Evolutionary conservation across 495 filamentous ascomycete species (phyloP).

Genomic region (Penicillium parvum): DNA sequence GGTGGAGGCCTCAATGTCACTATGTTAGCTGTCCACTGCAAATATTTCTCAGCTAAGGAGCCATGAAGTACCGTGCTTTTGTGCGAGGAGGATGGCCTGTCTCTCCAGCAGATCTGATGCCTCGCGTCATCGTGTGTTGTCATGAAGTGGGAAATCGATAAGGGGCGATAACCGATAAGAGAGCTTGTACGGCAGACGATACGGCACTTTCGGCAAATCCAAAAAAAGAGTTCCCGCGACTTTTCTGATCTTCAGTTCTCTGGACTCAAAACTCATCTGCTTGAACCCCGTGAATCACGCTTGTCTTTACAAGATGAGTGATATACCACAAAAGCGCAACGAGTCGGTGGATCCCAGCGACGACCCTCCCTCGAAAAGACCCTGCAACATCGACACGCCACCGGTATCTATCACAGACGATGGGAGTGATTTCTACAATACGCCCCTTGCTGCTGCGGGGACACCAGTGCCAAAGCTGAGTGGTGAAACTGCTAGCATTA

Average conservation of each 20-base stretch:
- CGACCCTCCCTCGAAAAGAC: conserved; percentile 19
- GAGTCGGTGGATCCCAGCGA: conserved; percentile 15
- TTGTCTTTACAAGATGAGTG: conserved; percentile 37
- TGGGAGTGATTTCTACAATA: conserved; percentile 44
- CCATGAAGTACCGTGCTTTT: conserved; percentile 29
- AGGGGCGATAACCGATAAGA: conserved; percentile 29
- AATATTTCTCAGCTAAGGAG: not conserved
- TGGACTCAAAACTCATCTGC: not conserved
- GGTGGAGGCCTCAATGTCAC: conserved; percentile 38
- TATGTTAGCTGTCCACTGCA: conserved; percentile 14
- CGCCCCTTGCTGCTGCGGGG: conserved; percentile 27
- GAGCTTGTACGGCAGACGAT: conserved; percentile 28
- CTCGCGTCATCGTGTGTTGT: not conserved
- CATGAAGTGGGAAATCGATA: conserved; percentile 1
- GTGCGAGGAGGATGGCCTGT: too few relatives aligned
- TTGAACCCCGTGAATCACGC: too few relatives aligned
- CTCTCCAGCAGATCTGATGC: too few relatives aligned
- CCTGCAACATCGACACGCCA: conserved; percentile 32
- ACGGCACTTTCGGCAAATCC: conserved; percentile 32
- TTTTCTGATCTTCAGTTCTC: conserved; percentile 20
- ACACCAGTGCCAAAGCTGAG: conserved; percentile 16
- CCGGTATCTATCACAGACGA: conserved; percentile 33
- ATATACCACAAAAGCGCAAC: conserved; percentile 23
- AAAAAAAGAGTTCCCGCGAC: conserved; percentile 29
- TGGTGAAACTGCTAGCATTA: not conserved